These are phyloP conservation scores for Pterulicium gracile DNA, from an alignment of 1,284 basidiomycete species.

Conservation along the genomic window DNA sequence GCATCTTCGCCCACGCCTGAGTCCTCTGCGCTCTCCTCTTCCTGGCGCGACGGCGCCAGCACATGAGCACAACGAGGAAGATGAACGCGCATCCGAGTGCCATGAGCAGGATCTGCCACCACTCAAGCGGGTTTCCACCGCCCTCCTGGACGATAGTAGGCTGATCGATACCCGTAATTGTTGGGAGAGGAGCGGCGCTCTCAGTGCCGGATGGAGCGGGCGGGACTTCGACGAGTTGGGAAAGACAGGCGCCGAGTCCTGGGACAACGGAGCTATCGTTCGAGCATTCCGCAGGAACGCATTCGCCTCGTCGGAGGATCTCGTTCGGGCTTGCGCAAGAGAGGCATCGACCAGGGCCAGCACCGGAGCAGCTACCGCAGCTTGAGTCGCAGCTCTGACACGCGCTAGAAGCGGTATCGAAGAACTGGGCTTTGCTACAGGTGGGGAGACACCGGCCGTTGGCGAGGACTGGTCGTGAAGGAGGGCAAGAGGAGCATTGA, in stretches of 20 bases:
- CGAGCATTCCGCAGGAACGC: conserved; percentile 49
- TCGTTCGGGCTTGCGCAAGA: conserved; percentile 55
- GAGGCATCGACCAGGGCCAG: conserved; percentile 57
- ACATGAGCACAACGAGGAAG: conserved; percentile 51
- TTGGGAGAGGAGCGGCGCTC: conserved; percentile 36
- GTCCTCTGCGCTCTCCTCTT: conserved; percentile 57
- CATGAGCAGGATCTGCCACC: conserved; percentile 82
- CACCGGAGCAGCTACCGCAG: conserved; percentile 64
- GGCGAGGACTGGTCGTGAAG: conserved; percentile 57
- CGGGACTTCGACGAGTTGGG: conserved; percentile 52
- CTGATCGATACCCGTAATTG: conserved; percentile 39
- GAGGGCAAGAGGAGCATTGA: conserved; percentile 63
- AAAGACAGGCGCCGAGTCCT: conserved; percentile 68
- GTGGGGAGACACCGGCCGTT: conserved; percentile 66
- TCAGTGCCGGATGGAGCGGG: conserved; percentile 30
- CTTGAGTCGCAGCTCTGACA: conserved; percentile 64
- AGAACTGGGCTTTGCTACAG: conserved; percentile 61
- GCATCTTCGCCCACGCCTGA: conserved; percentile 49
- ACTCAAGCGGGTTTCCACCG: conserved; percentile 34
- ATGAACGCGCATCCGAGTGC: conserved; percentile 69
- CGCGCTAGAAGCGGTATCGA: conserved; percentile 48
- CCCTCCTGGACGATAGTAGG: conserved; percentile 27
- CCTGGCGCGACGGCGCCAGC: conserved; percentile 58
- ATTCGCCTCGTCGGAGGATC: conserved; percentile 53
- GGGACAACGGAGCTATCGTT: conserved; percentile 42